These are phyloP conservation scores for Kwoniella heveanensis DNA, from an alignment of 768 basidiomycete species.

Conservation along the genomic window DNA sequence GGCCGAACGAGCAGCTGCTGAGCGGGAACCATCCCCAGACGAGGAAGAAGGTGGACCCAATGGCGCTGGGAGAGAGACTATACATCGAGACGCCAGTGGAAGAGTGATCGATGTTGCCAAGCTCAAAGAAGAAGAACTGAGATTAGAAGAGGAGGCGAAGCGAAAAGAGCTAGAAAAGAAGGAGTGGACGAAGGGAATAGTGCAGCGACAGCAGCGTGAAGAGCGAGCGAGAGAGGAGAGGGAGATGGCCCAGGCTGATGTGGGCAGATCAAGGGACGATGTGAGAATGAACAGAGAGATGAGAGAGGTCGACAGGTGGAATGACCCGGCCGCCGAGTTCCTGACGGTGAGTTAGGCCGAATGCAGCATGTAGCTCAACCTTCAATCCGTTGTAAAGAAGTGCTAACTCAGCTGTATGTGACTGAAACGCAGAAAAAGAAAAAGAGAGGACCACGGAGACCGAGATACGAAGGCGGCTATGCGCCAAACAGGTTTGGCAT, in stretches of 20 bases:
- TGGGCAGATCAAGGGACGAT: conserved; percentile 81
- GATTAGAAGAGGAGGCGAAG: conserved; percentile 75
- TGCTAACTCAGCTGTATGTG: too few relatives aligned
- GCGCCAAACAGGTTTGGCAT: conserved; percentile 96
- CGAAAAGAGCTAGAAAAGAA: conserved; percentile 76
- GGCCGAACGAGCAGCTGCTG: conserved; percentile 60
- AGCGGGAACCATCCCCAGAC: conserved; percentile 29
- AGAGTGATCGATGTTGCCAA: conserved; percentile 85
- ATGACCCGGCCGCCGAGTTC: conserved; percentile 96
- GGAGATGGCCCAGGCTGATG: conserved; percentile 66
- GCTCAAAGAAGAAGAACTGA: conserved; percentile 78
- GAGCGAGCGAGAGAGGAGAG: conserved; percentile 67
- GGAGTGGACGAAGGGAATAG: conserved; percentile 97
- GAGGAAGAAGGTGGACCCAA: conserved; percentile 26
- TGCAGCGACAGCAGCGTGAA: conserved; percentile 81
- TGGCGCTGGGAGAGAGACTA: conserved; percentile 62
- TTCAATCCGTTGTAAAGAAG: too few relatives aligned
- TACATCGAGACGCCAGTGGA: conserved; percentile 89
- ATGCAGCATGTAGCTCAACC: too few relatives aligned
- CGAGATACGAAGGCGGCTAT: conserved; percentile 82
- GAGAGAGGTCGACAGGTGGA: conserved; percentile 82
- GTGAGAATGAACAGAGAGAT: conserved; percentile 79
- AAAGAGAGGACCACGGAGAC: conserved; percentile 73
- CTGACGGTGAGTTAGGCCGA: conserved; percentile 71
- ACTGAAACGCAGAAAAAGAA: conserved; percentile 58